These are phyloP conservation scores for Prunella vulgaris DNA, from an alignment of 257 asterid species.

Conservation along the genomic window DNA sequence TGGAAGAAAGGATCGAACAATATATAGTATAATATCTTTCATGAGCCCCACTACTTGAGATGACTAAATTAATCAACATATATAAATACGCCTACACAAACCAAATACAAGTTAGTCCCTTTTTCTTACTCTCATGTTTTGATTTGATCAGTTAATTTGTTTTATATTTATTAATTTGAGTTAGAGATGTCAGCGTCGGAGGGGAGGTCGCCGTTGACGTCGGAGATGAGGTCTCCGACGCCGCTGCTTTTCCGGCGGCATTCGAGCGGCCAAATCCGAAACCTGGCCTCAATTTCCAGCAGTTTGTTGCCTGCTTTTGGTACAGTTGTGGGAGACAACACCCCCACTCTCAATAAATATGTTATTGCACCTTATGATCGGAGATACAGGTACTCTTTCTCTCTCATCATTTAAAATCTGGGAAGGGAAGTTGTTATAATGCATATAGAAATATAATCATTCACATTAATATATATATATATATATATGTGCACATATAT, in stretches of 20 bases:
- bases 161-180: not conserved
- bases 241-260: conserved; percentile 52
- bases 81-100: not conserved
- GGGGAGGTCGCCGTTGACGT: conserved; percentile 33
- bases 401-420: no score
- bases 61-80: not conserved
- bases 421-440: no score
- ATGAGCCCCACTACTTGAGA: conserved; percentile 20
- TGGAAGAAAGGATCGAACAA: no score
- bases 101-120: not conserved
- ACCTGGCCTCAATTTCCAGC: conserved; percentile 81
- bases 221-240: conserved; percentile 51
- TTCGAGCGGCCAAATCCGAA: conserved; percentile 46
- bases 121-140: not conserved
- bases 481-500: not conserved
- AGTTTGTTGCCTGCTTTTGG: conserved; percentile 92
- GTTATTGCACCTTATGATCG: conserved; percentile 76
- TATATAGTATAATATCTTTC: no score
- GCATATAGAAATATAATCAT: no score
- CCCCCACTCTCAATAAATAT: conserved; percentile 34
- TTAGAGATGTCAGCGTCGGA: conserved; percentile 34
- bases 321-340: conserved; percentile 59
- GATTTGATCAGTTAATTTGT: not conserved
- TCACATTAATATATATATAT: not conserved
- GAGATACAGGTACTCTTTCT: conserved; percentile 58